A percentile compares a stretch with the other conserved stretches of the same genome.
These are phyloP conservation scores for Geotrichum bryndzae DNA, from an alignment of 1,139 yeast genomes.

Conservation along the genomic window DNA sequence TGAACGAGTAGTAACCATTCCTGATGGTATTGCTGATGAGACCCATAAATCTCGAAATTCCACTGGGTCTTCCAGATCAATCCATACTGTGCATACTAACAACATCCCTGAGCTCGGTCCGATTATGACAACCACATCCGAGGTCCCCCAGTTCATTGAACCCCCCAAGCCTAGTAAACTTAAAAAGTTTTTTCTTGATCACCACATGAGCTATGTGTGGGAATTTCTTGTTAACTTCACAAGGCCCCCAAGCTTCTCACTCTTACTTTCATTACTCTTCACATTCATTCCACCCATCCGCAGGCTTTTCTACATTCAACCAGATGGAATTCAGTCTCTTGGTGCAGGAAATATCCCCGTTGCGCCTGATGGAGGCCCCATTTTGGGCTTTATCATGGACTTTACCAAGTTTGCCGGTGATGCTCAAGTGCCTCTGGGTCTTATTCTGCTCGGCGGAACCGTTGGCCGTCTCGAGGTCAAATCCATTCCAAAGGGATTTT, in stretches of 20 bases:
- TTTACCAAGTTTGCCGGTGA: conserved; percentile 70
- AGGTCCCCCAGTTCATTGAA: not conserved
- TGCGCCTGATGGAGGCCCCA: conserved; percentile 83
- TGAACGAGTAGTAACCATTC: not conserved
- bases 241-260: conserved; percentile 67
- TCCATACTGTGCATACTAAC: not conserved
- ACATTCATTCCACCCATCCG: conserved; percentile 85
- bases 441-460: conserved; percentile 77
- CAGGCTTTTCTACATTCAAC: conserved; percentile 49
- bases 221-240: conserved; percentile 51
- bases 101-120: not conserved
- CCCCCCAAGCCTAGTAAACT: not conserved
- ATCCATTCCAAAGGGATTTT: conserved; percentile 59
- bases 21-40: not conserved
- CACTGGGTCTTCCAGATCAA: not conserved
- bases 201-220: conserved; percentile 27
- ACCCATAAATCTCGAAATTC: not conserved
- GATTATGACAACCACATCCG: conserved; percentile 3
- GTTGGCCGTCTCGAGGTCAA: conserved; percentile 63
- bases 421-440: conserved; percentile 84
- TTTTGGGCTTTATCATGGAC: conserved; percentile 78
- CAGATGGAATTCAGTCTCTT: conserved; percentile 33
- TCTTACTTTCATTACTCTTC: conserved; percentile 54
- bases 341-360: conserved; percentile 41
- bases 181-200: conserved; percentile 9